phyloP scores from a whole-genome alignment of 2,329 filamentous ascomycete genomes.

The Alternaria ethzedia region DNA sequence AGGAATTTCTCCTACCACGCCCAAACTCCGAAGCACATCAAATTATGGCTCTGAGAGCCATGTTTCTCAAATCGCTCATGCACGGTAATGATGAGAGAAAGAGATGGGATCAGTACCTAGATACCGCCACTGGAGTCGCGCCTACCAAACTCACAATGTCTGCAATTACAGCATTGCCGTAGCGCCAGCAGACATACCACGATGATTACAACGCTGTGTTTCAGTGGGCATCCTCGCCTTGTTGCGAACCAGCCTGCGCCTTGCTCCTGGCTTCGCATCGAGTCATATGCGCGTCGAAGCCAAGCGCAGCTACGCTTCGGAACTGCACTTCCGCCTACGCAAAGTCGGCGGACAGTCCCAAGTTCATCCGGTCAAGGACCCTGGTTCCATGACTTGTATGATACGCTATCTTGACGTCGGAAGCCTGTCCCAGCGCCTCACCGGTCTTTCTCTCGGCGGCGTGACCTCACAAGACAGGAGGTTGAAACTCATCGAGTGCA shows the following conservation, averaged over 20 bases:
- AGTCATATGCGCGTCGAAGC: conserved; percentile 5
- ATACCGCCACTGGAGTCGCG: not conserved
- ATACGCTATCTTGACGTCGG: conserved; percentile 9
- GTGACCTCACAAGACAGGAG: conserved; percentile 17
- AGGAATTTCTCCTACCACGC: not conserved
- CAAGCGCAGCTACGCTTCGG: conserved; percentile 1
- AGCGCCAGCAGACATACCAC: not conserved
- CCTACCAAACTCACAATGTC: not conserved
- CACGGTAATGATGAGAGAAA: not conserved
- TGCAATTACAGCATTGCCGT: not conserved
- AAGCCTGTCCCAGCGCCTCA: conserved; percentile 9
- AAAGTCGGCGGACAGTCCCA: conserved; percentile 4
- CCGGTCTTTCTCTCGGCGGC: conserved; percentile 7
- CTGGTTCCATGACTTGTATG: not conserved
- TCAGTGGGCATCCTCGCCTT: not conserved
- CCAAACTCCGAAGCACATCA: not conserved
- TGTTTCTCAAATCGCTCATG: not conserved
- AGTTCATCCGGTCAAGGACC: conserved; percentile 1
- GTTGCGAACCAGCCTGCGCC: not conserved
- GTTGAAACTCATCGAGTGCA: conserved; percentile 21
- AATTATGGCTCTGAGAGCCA: not conserved
- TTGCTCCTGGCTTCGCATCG: conserved; percentile 3
- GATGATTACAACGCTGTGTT: not conserved
- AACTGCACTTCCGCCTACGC: conserved; percentile 8
- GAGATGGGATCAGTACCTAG: not conserved